Evolutionary conservation across 202 grass and related monocot species (phyloP).

Genomic region (Schoenoplectus triqueter): DNA sequence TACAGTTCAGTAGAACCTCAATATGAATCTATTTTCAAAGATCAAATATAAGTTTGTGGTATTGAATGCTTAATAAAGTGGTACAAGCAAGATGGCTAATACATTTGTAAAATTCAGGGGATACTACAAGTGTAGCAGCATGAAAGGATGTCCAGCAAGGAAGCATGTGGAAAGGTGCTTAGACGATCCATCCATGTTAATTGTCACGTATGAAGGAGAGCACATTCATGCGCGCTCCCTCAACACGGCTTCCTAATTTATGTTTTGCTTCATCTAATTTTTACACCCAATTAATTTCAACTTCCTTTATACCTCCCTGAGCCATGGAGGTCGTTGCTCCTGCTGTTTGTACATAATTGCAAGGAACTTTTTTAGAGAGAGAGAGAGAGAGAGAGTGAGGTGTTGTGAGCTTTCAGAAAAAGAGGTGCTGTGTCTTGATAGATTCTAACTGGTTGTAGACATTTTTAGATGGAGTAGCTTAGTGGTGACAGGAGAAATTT

Average conservation of each 20-base stretch:
- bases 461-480: constrained; percentile 28
- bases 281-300: constrained; percentile 17
- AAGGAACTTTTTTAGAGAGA: constrained; percentile 27
- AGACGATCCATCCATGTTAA: constrained; percentile 82
- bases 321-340: neutral
- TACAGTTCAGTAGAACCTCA: neutral
- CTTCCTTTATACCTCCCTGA: neutral
- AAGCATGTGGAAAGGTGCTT: constrained; percentile 90
- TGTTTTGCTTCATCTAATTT: constrained; percentile 27
- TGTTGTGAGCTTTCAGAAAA: no score
- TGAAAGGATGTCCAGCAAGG: constrained; percentile 81
- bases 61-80: neutral
- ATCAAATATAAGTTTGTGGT: neutral
- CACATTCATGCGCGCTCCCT: constrained; percentile 64
- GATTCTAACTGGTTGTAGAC: constrained; percentile 28
- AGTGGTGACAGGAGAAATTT: constrained; percentile 20
- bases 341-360: constrained; percentile 40
- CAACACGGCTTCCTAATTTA: constrained; percentile 47
- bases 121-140: constrained; percentile 93
- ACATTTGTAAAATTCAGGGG: constrained; percentile 53
- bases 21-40: neutral
- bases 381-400: neutral
- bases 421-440: constrained; percentile 30
- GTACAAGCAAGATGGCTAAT: neutral
- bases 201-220: constrained; percentile 88